These are phyloP conservation scores for Loxodes magnus DNA, from an alignment of 73 alveolate species.

Conservation along the genomic window DNA sequence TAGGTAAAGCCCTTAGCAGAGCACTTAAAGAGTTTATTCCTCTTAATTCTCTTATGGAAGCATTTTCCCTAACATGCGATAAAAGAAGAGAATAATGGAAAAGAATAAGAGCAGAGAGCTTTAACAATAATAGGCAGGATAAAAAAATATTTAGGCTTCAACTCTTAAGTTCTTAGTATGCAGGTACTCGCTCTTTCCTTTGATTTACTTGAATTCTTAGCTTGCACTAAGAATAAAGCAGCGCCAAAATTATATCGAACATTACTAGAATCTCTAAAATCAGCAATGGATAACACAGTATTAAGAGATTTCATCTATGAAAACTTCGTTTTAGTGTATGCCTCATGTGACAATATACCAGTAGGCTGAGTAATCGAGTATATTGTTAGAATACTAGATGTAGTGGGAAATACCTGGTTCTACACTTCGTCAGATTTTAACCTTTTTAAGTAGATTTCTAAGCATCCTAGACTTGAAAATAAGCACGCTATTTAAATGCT, in stretches of 20 bases:
- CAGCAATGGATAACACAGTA: conserved; percentile 53
- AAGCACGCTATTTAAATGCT: conserved; percentile 32
- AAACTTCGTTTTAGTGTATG: conserved; percentile 16
- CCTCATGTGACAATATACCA: conserved; percentile 32
- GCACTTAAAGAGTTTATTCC: conserved; percentile 17
- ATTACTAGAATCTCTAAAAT: conserved; percentile 54
- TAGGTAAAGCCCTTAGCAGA: no score
- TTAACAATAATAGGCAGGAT: conserved; percentile 17
- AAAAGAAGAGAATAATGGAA: conserved; percentile 1
- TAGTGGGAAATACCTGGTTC: conserved; percentile 20
- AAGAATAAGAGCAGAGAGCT: conserved; percentile 12
- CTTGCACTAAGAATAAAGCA: conserved; percentile 52
- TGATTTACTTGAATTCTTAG: conserved; percentile 28
- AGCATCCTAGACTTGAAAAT: conserved; percentile 35
- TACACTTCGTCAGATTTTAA: conserved; percentile 46
- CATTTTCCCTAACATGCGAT: conserved; percentile 10
- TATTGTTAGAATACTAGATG: conserved; percentile 24
- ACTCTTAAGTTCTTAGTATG: conserved; percentile 8
- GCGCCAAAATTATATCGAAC: conserved; percentile 79
- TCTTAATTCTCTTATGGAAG: conserved; percentile 39
- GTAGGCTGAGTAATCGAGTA: conserved; percentile 49
- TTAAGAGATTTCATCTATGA: conserved; percentile 3
- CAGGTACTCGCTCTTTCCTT: conserved; percentile 21
- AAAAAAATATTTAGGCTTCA: conserved; percentile 41
- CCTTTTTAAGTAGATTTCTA: conserved; percentile 26